Evolutionary conservation across 768 basidiomycete genomes (phyloP), one percentile per base, ranked within the genome.

Genomic region (Suillus spraguei): DNA sequence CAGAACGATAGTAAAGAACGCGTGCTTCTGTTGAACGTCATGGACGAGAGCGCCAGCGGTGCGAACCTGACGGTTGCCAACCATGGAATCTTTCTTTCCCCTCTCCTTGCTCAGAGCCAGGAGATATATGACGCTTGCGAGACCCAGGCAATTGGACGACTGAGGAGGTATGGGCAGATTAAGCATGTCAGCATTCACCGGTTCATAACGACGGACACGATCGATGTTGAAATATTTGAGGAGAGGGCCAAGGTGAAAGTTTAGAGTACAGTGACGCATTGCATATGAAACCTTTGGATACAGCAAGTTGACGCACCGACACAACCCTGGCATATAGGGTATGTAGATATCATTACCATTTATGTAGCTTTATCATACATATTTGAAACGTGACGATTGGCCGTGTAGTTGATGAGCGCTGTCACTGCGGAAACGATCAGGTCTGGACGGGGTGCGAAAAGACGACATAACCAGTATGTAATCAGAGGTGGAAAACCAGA

Each of bases 21-120:
- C 38, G 94, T 95, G 17, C 81, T 98, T 53, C 81, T 98, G 60
- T 79, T 98, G 65, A 94, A 94, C 68, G 91, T 97, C 66, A 95
- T 92, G 87, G 94, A 97, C 75, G 94, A 96, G 76, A 95, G 92
- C 65, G 92, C 94, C n/a, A 92, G 92, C 64, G 94, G 94, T 50
- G 91, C 92, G 67, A 98, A 98, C 74, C 78, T 98, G 72, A 97
- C 95, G 4, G 87, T 86, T 41, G 96, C 96, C 22, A 98, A 95
- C 76, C 94, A 96, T 71, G 95, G 94, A 42, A 90, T 97, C 73
- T 98, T 98, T 82, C 81, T 98, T 61, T 95, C 94, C 11, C 96
- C 96, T 10, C 83, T 98, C 44, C 89, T 96, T 42, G 88, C 94
- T 0, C 84, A 85, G 11, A 85, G 88, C 22, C 87, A 91, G 73